phyloP scores from a whole-genome alignment of 306 rosid genomes.

The Oemleria cerasiformis region DNA sequence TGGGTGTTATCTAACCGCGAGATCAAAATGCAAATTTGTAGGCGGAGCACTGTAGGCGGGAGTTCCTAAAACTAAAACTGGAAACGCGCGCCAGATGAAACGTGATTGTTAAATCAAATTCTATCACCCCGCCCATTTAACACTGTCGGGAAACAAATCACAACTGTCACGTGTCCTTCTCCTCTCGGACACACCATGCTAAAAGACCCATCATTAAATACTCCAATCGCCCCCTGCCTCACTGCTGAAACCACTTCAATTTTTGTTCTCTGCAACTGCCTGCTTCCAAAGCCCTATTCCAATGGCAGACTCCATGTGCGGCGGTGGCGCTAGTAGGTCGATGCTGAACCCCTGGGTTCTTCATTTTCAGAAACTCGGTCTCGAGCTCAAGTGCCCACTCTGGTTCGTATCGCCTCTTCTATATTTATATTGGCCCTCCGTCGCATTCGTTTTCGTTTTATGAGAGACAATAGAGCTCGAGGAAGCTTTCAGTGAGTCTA shows the following conservation, averaged over 20 bases:
- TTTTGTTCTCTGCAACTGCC: neutral
- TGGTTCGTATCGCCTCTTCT: constrained; percentile 39
- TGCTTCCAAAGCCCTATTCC: neutral
- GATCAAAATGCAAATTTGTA: neutral
- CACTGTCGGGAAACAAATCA: constrained; percentile 31
- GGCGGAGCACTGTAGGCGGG: neutral
- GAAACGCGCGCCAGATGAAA: constrained; percentile 32
- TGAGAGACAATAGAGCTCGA: neutral
- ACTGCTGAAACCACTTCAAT: neutral
- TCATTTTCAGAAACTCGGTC: constrained; percentile 73
- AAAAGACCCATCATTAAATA: neutral
- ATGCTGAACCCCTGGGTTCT: constrained; percentile 63
- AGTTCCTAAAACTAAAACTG: neutral
- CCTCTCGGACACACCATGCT: neutral
- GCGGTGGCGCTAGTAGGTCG: neutral
- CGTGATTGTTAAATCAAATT: constrained; percentile 29
- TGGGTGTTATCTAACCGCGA: neutral
- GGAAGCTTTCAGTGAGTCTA: no score
- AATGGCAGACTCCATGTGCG: constrained; percentile 43
- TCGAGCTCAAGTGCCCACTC: constrained; percentile 90
- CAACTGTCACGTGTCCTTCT: constrained; percentile 27
- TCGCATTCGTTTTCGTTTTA: neutral
- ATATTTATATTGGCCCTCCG: no score
- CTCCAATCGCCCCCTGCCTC: neutral
- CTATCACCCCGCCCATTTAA: constrained; percentile 20